These are phyloP conservation scores for Iris macrosiphon DNA, from an alignment of 106 monocot species.

Conservation along the genomic window DNA sequence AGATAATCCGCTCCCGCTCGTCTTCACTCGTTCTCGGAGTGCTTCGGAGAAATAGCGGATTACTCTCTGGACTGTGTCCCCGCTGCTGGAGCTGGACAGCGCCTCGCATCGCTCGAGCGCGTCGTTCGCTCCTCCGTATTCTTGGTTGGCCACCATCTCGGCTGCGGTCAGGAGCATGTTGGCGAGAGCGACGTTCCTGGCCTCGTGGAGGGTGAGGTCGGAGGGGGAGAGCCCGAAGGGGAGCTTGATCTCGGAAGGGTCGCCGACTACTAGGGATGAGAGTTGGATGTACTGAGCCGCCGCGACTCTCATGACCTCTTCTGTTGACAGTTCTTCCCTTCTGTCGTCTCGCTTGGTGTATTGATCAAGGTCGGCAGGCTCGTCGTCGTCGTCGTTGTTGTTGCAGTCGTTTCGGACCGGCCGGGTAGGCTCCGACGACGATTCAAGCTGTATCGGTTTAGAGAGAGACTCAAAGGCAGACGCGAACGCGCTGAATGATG, in stretches of 20 bases:
- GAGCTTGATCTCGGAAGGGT: neutral
- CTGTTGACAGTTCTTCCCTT: neutral
- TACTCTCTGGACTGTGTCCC: neutral
- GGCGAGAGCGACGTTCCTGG: neutral
- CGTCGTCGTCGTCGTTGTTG: neutral
- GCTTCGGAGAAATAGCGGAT: neutral
- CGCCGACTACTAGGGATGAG: neutral
- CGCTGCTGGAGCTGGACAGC: neutral
- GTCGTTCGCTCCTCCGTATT: neutral
- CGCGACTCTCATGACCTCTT: conserved; percentile 8
- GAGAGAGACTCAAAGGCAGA: too few species aligned
- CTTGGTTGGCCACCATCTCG: neutral
- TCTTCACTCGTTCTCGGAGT: neutral
- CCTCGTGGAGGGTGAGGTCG: neutral
- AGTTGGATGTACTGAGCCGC: conserved; percentile 3
- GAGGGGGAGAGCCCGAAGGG: neutral
- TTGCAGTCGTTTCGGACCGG: too few species aligned
- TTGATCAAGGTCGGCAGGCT: neutral
- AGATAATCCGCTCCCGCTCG: neutral
- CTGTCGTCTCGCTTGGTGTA: neutral
- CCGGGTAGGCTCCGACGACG: too few species aligned
- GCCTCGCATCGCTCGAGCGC: neutral
- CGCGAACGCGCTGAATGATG: too few species aligned
- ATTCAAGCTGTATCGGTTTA: neutral
- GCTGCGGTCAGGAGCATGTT: neutral